Percentiles rank a stretch among this genome's conserved stretches.
These are phyloP conservation scores for Comarum palustre DNA, from an alignment of 306 rosid species.

Conservation along the genomic window DNA sequence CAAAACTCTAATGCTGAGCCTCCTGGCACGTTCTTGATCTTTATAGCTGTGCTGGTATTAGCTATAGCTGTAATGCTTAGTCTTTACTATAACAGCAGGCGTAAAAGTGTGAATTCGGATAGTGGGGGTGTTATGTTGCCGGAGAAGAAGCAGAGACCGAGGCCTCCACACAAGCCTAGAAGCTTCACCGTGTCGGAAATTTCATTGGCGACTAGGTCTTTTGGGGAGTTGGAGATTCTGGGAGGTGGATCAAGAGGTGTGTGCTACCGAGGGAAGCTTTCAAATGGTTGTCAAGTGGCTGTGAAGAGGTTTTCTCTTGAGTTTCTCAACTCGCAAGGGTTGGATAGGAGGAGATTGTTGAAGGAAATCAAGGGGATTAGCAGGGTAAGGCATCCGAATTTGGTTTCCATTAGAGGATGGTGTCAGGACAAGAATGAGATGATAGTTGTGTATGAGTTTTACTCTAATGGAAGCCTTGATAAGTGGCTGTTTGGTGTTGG, in stretches of 20 bases:
- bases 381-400: constrained; percentile 60
- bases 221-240: constrained; percentile 50
- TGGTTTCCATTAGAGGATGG: constrained; percentile 68
- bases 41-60: constrained; percentile 40
- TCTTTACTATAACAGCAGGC: constrained; percentile 37
- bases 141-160: constrained; percentile 43
- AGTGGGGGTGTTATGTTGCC: constrained; percentile 24
- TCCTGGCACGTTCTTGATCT: constrained; percentile 47
- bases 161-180: constrained; percentile 68
- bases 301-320: constrained; percentile 58
- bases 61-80: constrained; percentile 38
- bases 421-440: constrained; percentile 50
- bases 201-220: constrained; percentile 49
- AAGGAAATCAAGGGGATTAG: constrained; percentile 54
- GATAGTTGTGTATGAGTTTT: constrained; percentile 61
- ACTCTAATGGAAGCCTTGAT: constrained; percentile 64
- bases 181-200: constrained; percentile 47
- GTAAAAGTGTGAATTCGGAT: constrained; percentile 31
- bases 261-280: constrained; percentile 59
- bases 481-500: constrained; percentile 76
- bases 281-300: constrained; percentile 54
- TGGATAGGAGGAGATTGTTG: constrained; percentile 54
- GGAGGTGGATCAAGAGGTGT: constrained; percentile 58
- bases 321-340: constrained; percentile 49
- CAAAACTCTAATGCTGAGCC: constrained; percentile 27